Evolutionary conservation across 129 eudicot genomes (phyloP), one percentile per base, ranked within the genome.

Genomic region (Pittosporum tobira): DNA sequence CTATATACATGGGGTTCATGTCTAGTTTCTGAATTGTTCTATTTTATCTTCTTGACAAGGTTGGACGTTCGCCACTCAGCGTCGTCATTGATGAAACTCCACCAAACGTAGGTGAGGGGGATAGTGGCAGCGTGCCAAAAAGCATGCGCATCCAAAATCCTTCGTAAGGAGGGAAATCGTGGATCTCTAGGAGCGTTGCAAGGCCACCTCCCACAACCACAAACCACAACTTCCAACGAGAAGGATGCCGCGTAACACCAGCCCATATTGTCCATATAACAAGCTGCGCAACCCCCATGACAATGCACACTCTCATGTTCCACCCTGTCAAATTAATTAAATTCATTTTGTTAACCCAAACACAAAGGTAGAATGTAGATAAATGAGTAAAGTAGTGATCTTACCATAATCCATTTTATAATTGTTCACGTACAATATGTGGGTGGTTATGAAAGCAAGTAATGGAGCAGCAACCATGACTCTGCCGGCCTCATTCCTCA

Each of bases 401-500:
- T 46, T 84, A 88, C 97, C 97, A 37, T 88, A 88, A 72, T 88
- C 94, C 74, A 88, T 65, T 66, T 77, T 67, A 59, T 78, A 88
- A 73, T 72, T 75, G 85, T 81, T 84, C 63, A 88, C 91, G 72
- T 76, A 88, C 66, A 88, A 66, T 62, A 88, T 74, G 71, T 88
- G 97, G 66, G 97, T 88, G 46, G 88, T 73, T 60, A 72, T 57
- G 64, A 88, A 88, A 51, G 94, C 94, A 50, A 84, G 60, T 37
- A 88, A 63, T 10, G 96, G 96, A 57, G 96, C 96, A 34, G 96
- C 77, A 63, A 88, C 94, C 96, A 88, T 84, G 69, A 88, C 96
- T 69, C 91, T 79, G 61, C 85, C 75, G 38, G 96, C 94, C 71
- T 84, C 96, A 61, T 55, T 66, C 75, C 76, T 79, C 57, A 88